A percentile compares a stretch with the other conserved stretches of the same genome.
Conservation (phyloP, 2,329 filamentous ascomycete genomes). For the Neopestalotiopsis rosae region DNA sequence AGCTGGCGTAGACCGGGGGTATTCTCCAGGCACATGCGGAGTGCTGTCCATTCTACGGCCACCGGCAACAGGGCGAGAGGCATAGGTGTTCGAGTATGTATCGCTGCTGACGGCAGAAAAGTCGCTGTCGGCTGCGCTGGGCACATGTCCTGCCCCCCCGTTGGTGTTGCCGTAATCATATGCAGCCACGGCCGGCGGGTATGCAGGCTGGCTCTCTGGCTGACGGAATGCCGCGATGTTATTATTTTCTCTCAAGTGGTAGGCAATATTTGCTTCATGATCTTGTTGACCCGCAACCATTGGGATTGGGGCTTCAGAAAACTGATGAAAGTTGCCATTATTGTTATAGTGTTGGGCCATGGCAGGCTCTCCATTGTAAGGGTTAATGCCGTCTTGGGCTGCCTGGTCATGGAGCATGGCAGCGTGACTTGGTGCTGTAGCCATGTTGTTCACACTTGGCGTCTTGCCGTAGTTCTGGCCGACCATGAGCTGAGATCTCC, state of each 20-base stretch:
- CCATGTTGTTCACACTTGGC: constrained; percentile 49
- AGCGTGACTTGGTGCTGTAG: constrained; percentile 55
- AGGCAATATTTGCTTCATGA: constrained; percentile 16
- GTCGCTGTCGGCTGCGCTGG: constrained; percentile 6
- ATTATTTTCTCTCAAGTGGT: neutral
- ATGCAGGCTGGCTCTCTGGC: neutral
- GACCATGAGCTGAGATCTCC: constrained; percentile 28
- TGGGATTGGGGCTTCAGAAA: constrained; percentile 27
- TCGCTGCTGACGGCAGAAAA: neutral
- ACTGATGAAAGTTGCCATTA: constrained; percentile 20
- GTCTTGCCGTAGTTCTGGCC: constrained; percentile 51
- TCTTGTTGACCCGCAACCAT: constrained; percentile 23
- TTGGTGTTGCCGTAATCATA: neutral
- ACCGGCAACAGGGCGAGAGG: constrained; percentile 10
- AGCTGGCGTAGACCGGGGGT: constrained; percentile 17
- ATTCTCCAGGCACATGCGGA: constrained; percentile 23
- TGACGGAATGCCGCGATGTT: constrained; percentile 2
- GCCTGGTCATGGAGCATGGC: constrained; percentile 56
- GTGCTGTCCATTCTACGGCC: constrained; percentile 21
- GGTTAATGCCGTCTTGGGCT: constrained; percentile 61
- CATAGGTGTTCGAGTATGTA: constrained; percentile 3
- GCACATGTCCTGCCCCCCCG: neutral
- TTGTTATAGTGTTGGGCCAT: constrained; percentile 18
- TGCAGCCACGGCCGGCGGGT: neutral
- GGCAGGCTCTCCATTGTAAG: constrained; percentile 43